Evolutionary conservation across 2,329 filamentous ascomycete genomes (phyloP).

Genomic region (Diplodia corticola): DNA sequence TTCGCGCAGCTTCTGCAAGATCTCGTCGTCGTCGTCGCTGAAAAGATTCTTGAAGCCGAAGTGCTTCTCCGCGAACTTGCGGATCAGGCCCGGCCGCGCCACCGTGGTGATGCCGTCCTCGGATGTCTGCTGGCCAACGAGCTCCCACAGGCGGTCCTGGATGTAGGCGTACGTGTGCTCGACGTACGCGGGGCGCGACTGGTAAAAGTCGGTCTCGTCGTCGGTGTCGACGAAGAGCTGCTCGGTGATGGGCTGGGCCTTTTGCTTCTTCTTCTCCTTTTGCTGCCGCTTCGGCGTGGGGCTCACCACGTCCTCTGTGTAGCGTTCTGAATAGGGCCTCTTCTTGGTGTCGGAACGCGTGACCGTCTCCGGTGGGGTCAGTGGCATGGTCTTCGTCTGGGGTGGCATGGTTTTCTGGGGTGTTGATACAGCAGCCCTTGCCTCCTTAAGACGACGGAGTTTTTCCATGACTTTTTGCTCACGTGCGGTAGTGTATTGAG

Average conservation of each 20-base stretch:
- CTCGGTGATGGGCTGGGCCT: neutral
- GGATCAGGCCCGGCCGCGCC: neutral
- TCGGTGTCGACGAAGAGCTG: neutral
- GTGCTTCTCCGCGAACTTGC: neutral
- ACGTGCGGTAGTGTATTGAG: too few relatives aligned
- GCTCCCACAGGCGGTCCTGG: neutral
- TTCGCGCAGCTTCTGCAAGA: neutral
- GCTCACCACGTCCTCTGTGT: neutral
- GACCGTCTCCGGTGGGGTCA: neutral
- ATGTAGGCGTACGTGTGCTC: neutral
- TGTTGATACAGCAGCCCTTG: too few relatives aligned
- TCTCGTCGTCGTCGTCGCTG: neutral
- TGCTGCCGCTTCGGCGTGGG: neutral
- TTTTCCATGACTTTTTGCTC: too few relatives aligned
- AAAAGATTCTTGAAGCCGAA: neutral
- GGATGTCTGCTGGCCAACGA: neutral
- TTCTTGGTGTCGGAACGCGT: neutral
- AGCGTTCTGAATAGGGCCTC: neutral
- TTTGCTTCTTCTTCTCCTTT: neutral
- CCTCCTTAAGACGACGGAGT: too few relatives aligned
- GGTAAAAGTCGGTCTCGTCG: neutral
- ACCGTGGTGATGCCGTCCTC: neutral
- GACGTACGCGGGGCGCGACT: neutral
- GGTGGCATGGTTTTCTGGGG: too few relatives aligned
- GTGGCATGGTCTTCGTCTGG: too few relatives aligned